Base-by-base conservation (phyloP, 2,329 filamentous ascomycete genomes). In the Aspergillus aculeatinus region DNA sequence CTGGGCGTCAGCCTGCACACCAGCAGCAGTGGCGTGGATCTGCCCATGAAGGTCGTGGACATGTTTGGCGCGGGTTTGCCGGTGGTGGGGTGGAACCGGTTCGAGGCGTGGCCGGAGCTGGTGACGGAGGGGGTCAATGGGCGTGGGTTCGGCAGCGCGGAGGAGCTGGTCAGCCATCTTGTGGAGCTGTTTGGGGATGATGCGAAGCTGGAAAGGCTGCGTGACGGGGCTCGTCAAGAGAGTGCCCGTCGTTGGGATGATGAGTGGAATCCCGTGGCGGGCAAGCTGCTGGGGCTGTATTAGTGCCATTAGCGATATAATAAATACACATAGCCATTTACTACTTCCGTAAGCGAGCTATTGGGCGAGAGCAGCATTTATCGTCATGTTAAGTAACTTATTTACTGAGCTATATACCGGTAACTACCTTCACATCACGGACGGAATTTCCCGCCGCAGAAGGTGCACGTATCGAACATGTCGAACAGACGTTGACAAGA, bases 41-140 rank as follows among this genome's bases (percentile, higher is more conserved):
- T 99, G 21, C 95, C 95, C 0, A 99, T 99, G 95, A 99, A 99
- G 78, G 92, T 99, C 1, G 93, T 99, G 14, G 95, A 99, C 74
- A 97, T 99, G 93, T 98, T 99, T 74, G 95, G 95, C 2, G 90
- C 93, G 0, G 95, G 94, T 0, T 80, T 99, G 29, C 95, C 95
- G 0, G 95, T 99, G 0, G 88, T 89, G 0, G 94, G 92, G 4
- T 98, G 95, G 83, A 86, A 85, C 27, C 84, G 85, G 2, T 99
- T 96, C 71, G 88, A 93, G 72, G 94, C 93, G 63, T 96, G 96
- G 83, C 81, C 85, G 2, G 95, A 99, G 78, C 80, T 99, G n/a
- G 90, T 99, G 27, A 89, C 85, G 55, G 93, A 98, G 69, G 89
- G 90, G 0, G 81, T 87, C 44, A 98, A 98, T 72, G 95, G 95